Evolutionary conservation across 257 asterid species (phyloP).

Genomic region (Misopates orontium): DNA sequence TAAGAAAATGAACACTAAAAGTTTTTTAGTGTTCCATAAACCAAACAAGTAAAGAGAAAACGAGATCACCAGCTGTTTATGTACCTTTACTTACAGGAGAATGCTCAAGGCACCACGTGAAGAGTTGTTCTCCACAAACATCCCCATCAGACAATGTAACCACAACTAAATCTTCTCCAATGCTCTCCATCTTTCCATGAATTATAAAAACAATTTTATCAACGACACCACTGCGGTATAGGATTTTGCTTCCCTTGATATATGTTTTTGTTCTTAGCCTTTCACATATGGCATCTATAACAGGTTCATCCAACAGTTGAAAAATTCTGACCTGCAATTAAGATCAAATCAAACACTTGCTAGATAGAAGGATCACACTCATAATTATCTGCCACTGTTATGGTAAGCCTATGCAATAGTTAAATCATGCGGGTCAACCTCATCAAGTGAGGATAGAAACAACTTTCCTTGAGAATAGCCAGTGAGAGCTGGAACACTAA

Average conservation of each 20-base stretch:
- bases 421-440: neutral
- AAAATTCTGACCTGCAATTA: slow-evolving; percentile 72
- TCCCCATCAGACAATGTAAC: slow-evolving; percentile 71
- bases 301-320: slow-evolving; percentile 72
- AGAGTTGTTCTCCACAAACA: slow-evolving; percentile 94
- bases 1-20: no score
- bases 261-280: slow-evolving; percentile 79
- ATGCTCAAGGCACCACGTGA: slow-evolving; percentile 93
- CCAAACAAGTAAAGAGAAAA: neutral
- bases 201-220: slow-evolving; percentile 89
- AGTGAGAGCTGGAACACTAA: no score
- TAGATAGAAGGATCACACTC: no score
- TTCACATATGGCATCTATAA: slow-evolving; percentile 83
- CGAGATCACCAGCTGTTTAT: neutral
- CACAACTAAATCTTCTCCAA: slow-evolving; percentile 60
- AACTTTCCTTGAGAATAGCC: no score
- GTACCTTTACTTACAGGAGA: slow-evolving; percentile 78
- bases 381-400: neutral
- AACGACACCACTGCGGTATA: slow-evolving; percentile 63
- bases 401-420: neutral
- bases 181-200: slow-evolving; percentile 78
- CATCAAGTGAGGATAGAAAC: no score
- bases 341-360: slow-evolving; percentile 1
- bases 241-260: slow-evolving; percentile 67
- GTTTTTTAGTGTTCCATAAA: no score